Conservation (phyloP, 2,329 filamentous ascomycete species). For the Epichloe gansuensis region DNA sequence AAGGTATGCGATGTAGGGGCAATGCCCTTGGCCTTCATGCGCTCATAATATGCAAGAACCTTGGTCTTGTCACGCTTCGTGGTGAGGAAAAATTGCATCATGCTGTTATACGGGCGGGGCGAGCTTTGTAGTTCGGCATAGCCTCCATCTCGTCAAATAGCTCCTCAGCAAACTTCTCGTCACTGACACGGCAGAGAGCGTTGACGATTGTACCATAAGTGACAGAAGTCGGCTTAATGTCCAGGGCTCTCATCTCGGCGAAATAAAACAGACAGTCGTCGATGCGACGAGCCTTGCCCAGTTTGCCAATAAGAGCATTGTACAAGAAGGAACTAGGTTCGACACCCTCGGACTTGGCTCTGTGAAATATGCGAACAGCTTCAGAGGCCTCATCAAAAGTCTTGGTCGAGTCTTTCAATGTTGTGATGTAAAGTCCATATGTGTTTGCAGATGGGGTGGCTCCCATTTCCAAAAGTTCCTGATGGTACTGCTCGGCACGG, state of each 20-base stretch:
- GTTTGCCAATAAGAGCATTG: slow-evolving; percentile 95
- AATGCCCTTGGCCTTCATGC: slow-evolving; percentile 81
- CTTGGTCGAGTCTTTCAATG: slow-evolving; percentile 90
- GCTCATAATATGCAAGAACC: slow-evolving; percentile 87
- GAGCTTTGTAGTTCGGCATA: slow-evolving; percentile 97
- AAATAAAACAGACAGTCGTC: slow-evolving; percentile 98
- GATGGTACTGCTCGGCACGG: slow-evolving; percentile 75
- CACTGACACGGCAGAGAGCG: slow-evolving; percentile 88
- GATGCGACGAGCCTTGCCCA: slow-evolving; percentile 93
- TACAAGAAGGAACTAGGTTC: slow-evolving; percentile 95
- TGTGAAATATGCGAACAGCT: slow-evolving; percentile 93
- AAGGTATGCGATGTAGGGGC: slow-evolving; percentile 90
- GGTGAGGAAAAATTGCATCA: slow-evolving; percentile 98
- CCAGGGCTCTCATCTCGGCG: slow-evolving; percentile 85
- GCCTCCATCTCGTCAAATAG: slow-evolving; percentile 98
- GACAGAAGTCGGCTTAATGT: slow-evolving; percentile 90
- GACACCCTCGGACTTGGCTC: slow-evolving; percentile 84
- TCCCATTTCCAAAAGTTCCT: slow-evolving; percentile 83
- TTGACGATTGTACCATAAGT: slow-evolving; percentile 99
- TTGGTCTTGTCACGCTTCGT: slow-evolving; percentile 94
- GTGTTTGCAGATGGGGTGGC: slow-evolving; percentile 92
- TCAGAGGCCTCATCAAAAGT: slow-evolving; percentile 96
- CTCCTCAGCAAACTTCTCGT: slow-evolving; percentile 95
- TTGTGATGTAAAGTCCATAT: slow-evolving; percentile 98
- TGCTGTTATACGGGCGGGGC: slow-evolving; percentile 93